phyloP scores from a whole-genome alignment of 2,329 filamentous ascomycete species.

The Pezicula neosporulosa region DNA sequence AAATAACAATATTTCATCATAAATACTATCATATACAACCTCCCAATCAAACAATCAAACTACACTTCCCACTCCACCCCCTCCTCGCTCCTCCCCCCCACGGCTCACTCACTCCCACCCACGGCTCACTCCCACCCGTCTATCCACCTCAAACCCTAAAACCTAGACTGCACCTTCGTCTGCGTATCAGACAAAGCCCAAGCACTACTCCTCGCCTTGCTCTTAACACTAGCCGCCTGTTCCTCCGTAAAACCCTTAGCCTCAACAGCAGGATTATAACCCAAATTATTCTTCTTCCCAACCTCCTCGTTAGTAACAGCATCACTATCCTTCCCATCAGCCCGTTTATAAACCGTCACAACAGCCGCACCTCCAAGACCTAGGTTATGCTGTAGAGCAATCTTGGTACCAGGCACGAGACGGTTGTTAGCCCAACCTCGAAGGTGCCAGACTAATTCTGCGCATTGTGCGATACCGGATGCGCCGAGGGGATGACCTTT shows the following conservation, averaged over 20 bases:
- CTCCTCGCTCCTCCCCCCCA: too few relatives aligned
- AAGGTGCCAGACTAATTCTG: slow-evolving; percentile 92
- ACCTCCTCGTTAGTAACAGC: slow-evolving; percentile 61
- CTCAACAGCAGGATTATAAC: slow-evolving; percentile 89
- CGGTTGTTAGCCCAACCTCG: slow-evolving; percentile 96
- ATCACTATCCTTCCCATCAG: slow-evolving; percentile 68
- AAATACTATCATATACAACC: too few relatives aligned
- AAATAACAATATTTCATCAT: too few relatives aligned
- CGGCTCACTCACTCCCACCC: too few relatives aligned
- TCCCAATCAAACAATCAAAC: too few relatives aligned
- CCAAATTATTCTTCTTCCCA: slow-evolving; percentile 63
- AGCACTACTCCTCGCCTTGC: slow-evolving; percentile 58
- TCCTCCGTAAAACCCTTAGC: slow-evolving; percentile 82
- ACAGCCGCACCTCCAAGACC: slow-evolving; percentile 89
- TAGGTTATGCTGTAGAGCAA: slow-evolving; percentile 87
- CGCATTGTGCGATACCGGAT: slow-evolving; percentile 92
- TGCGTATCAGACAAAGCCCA: slow-evolving; percentile 78
- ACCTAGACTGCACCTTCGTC: slow-evolving; percentile 70
- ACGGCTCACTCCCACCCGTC: too few relatives aligned
- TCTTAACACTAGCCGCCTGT: slow-evolving; percentile 70
- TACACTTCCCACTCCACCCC: too few relatives aligned
- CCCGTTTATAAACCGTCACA: slow-evolving; percentile 82
- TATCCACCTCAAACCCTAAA: slow-evolving; percentile 37
- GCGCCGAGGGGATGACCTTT: slow-evolving; percentile 95
- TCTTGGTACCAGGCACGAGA: slow-evolving; percentile 61